Evolutionary conservation across 306 rosid genomes (phyloP), one percentile per base, ranked within the genome.

Genomic region (Fagus sylvatica): DNA sequence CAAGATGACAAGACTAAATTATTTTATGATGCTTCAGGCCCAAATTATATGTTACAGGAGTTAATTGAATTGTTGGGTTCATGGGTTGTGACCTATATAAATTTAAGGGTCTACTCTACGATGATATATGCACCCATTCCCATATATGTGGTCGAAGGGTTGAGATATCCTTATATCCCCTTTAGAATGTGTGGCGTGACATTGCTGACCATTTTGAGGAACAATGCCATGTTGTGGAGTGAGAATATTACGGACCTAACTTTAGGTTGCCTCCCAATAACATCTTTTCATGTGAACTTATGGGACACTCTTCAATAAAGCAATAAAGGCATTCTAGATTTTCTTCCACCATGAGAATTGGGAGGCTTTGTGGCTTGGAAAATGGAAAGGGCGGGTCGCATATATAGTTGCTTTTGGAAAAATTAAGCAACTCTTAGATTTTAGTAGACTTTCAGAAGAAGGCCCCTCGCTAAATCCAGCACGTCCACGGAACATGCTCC

Each of bases 261-360:
- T 39, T 83, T 80, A 73, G 84, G 86, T 69, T 87, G 93, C 85
- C 82, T 73, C 82, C 87, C 90, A 87, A 77, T 87, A 79, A 72
- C 84, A 87, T 85, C 87, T 75, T 79, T 83, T 88, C 87, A 78
- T 17, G 70, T 32, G 40, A 69, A 79, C 57, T 75, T 73, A 75
- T 48, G 81, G 41, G 80, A 70, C 78, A 75, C 66, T 40, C 46
- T 68, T 46, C 76, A 57, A 7, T 39, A n/a, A 68, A 61, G 61
- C 49, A 61, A 62, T 13, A 7, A 53, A 71, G 42, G 36, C 30
- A 59, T 59, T 82, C 51, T 49, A 79, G 77, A 71, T 54, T 40
- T 75, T 87, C 62, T 6, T 60, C 39, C 40, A 40, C 54, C 9
- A 16, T 65, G 41, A 8, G 61, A 74, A 16, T 43, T 79, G 71